Conservation (phyloP, 306 rosid species). For the Castanea mollissima region DNA sequence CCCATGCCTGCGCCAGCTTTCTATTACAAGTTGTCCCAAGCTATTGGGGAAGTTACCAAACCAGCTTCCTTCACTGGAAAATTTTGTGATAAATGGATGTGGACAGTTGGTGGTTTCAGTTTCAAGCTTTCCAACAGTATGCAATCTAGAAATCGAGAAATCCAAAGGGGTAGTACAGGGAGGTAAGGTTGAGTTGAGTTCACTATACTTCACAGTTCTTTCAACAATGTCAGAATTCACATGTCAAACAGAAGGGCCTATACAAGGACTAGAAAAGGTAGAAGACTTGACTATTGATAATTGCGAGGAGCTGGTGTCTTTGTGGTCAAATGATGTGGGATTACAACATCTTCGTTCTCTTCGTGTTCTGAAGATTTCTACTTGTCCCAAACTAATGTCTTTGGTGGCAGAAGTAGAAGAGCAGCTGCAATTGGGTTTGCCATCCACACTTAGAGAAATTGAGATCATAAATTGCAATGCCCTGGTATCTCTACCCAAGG, state of each 20-base stretch:
- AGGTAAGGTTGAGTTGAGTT: neutral
- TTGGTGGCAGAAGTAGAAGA: neutral
- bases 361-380: neutral
- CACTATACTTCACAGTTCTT: neutral
- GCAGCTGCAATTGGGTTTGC: neutral
- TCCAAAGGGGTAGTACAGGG: neutral
- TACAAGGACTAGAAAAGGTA: neutral
- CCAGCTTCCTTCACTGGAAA: neutral
- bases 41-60: neutral
- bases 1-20: neutral
- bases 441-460: neutral
- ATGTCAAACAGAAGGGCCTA: neutral
- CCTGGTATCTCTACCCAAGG: conserved; percentile 7
- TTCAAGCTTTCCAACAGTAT: neutral
- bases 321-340: neutral
- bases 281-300: neutral
- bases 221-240: neutral
- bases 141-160: neutral
- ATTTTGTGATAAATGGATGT: neutral
- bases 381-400: neutral
- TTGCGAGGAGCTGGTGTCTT: neutral
- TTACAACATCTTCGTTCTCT: neutral
- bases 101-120: neutral
- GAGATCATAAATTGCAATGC: neutral
- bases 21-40: neutral